A percentile compares a stretch with the other conserved stretches of the same genome.
Conservation (phyloP, 441 rosid species). For the Breynia disticha region DNA sequence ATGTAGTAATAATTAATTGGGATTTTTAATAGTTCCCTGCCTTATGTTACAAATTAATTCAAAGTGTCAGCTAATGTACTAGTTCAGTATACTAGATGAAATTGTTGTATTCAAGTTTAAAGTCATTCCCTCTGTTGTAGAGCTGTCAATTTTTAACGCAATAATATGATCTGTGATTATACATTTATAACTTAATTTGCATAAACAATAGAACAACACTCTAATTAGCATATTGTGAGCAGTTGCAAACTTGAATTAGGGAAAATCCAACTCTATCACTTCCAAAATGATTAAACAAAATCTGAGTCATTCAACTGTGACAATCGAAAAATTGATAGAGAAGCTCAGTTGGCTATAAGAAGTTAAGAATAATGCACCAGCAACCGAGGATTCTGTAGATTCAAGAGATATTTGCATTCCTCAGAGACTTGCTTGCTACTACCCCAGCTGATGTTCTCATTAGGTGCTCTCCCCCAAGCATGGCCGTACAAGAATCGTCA, state of each 20-base stretch:
- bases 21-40: background rate
- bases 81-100: background rate
- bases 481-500: constrained; percentile 41
- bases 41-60: background rate
- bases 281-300: no score
- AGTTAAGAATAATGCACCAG: background rate
- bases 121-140: no score
- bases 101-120: background rate
- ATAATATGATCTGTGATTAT: no score
- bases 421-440: constrained; percentile 42
- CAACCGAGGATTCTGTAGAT: background rate
- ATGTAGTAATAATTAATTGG: background rate
- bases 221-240: no score
- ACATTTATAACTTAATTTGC: no score
- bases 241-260: no score
- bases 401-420: constrained; percentile 66
- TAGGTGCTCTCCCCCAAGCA: constrained; percentile 46
- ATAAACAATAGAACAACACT: no score
- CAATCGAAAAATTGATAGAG: background rate
- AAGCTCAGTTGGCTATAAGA: background rate
- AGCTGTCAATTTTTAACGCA: no score
- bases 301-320: no score
- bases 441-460: constrained; percentile 66
- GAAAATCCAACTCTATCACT: no score
- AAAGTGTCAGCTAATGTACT: background rate